Percentiles rank a stretch among this genome's conserved stretches.
These are phyloP conservation scores for Penicillium coprophilum DNA, from an alignment of 495 filamentous ascomycete genomes.

Conservation along the genomic window DNA sequence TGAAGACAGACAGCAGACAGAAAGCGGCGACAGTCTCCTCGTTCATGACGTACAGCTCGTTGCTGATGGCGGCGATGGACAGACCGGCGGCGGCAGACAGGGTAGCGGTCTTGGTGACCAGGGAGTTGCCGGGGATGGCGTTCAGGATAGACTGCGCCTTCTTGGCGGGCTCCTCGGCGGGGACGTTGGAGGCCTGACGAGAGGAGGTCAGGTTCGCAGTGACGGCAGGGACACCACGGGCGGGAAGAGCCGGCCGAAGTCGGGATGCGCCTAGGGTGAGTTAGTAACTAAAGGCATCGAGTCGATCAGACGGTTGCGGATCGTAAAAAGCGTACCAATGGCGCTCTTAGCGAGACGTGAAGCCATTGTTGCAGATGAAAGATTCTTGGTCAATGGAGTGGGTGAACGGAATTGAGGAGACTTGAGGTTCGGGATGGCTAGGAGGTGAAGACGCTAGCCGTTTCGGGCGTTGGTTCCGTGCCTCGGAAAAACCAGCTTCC, in stretches of 20 bases:
- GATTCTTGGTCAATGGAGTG: constrained; percentile 37
- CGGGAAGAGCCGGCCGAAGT: constrained; percentile 70
- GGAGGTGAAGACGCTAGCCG: constrained; percentile 79
- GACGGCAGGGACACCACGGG: constrained; percentile 68
- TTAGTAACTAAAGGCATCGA: constrained; percentile 28
- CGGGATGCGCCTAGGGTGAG: constrained; percentile 74
- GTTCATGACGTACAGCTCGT: constrained; percentile 99
- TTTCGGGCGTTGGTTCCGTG: constrained; percentile 66
- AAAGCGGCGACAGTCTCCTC: constrained; percentile 93
- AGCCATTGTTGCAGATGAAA: constrained; percentile 72
- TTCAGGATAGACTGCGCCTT: constrained; percentile 96
- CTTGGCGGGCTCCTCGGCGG: constrained; percentile 79
- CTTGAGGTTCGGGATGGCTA: constrained; percentile 64
- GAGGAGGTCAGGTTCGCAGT: constrained; percentile 60
- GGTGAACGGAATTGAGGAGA: constrained; percentile 49
- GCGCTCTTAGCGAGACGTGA: constrained; percentile 90
- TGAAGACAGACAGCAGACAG: constrained; percentile 86
- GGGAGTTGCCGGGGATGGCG: constrained; percentile 76
- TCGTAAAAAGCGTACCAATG: constrained; percentile 64
- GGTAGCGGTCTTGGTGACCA: constrained; percentile 93
- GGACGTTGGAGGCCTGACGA: constrained; percentile 73
- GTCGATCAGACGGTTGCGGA: constrained; percentile 2
- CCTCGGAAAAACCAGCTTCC: constrained; percentile 41
- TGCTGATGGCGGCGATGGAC: constrained; percentile 94
- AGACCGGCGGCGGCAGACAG: constrained; percentile 89